Conservation (phyloP, 2,329 filamentous ascomycete species). For the Beauveria caledonica region DNA sequence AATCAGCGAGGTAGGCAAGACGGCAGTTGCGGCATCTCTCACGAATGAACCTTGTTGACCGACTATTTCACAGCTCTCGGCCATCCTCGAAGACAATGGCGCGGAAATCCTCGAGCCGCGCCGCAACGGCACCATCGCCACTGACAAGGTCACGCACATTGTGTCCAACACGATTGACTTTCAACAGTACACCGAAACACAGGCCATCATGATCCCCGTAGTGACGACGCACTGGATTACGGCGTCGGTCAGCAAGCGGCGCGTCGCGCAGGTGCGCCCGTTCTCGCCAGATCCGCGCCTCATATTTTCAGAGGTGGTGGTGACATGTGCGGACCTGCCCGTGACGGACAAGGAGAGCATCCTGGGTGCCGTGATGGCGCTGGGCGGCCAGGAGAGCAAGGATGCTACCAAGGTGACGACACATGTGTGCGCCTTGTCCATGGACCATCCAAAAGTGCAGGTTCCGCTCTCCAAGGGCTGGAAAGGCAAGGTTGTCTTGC, state of each 20-base stretch:
- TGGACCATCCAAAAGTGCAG: slow-evolving; percentile 64
- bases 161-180: slow-evolving; percentile 78
- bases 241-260: slow-evolving; percentile 58
- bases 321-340: slow-evolving; percentile 79
- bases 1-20: slow-evolving; percentile 30
- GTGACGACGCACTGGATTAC: slow-evolving; percentile 77
- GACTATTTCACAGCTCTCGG: slow-evolving; percentile 28
- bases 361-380: slow-evolving; percentile 76
- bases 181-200: slow-evolving; percentile 68
- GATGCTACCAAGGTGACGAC: slow-evolving; percentile 68
- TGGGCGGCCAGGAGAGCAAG: slow-evolving; percentile 75
- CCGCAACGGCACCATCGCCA: slow-evolving; percentile 39
- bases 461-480: slow-evolving; percentile 56
- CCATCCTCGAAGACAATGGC: slow-evolving; percentile 39
- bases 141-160: slow-evolving; percentile 46
- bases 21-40: not conserved
- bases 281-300: slow-evolving; percentile 86
- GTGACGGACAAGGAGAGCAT: slow-evolving; percentile 86
- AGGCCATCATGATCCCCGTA: slow-evolving; percentile 73
- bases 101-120: slow-evolving; percentile 39
- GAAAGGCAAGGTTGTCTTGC: slow-evolving; percentile 75
- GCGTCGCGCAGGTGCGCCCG: slow-evolving; percentile 68
- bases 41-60: not conserved
- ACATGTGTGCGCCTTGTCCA: slow-evolving; percentile 76
- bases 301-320: slow-evolving; percentile 77